These are phyloP conservation scores for Pseudogymnoascus sp. DNA, from an alignment of 2,329 filamentous ascomycete species.

Conservation along the genomic window DNA sequence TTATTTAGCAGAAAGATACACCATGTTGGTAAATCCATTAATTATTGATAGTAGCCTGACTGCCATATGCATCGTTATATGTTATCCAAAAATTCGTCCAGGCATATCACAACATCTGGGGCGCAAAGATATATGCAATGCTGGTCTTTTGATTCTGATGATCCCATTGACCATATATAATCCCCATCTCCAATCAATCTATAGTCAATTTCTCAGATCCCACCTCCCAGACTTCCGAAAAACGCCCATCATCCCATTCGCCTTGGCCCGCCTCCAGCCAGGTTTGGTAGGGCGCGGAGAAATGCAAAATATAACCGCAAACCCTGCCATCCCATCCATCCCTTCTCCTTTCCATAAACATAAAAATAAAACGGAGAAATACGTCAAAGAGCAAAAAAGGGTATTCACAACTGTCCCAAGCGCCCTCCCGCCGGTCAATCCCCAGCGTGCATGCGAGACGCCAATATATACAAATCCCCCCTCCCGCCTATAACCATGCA, in stretches of 20 bases:
- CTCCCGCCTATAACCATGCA: neutral
- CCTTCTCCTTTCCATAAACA: neutral
- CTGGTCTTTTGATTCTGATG: neutral
- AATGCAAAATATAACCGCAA: conserved; percentile 1
- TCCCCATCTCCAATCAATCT: neutral
- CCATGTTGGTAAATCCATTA: neutral
- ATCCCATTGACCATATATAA: neutral
- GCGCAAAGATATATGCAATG: neutral
- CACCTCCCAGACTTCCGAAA: neutral
- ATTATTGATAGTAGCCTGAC: neutral
- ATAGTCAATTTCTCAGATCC: conserved; percentile 9
- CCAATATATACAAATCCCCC: conserved; percentile 3
- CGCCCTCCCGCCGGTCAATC: conserved; percentile 6
- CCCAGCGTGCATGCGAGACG: neutral
- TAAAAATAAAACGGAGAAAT: neutral
- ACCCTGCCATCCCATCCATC: neutral
- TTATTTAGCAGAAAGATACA: neutral
- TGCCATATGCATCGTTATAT: neutral
- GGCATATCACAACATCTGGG: neutral
- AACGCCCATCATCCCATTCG: conserved; percentile 5
- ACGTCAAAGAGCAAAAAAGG: conserved; percentile 2
- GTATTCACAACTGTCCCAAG: conserved; percentile 2
- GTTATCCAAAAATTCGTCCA: no score
- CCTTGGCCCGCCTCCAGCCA: neutral
- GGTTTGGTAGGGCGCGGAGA: neutral